Base-by-base conservation (phyloP, 495 filamentous ascomycete genomes). In the Tricharina praecox region DNA sequence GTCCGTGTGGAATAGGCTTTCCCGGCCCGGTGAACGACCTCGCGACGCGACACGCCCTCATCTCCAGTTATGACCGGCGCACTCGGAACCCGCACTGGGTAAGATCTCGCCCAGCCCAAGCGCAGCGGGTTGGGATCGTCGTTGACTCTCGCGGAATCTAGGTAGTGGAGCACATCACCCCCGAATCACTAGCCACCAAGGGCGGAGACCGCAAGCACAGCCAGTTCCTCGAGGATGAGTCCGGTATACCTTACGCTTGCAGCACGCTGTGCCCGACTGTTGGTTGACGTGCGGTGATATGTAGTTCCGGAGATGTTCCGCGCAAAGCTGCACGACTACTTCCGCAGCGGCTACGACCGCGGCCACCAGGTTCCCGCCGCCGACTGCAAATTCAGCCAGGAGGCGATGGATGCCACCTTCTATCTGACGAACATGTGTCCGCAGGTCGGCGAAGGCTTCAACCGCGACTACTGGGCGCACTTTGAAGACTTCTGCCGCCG, bases 151-250 rank as follows among this genome's bases (percentile, higher is more conserved):
- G n/a, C n/a, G n/a, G n/a, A n/a, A n/a, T n/a, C n/a, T 93, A 87
- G 88, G 90, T 95, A 5, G 86, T 78, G 45, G 90, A 97, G 67
- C 90, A 97, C 70, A 93, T 97, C 65, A 97, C 90, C 0, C 78
- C 85, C n/a, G 70, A 72, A 20, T 95, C 88, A 0, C 73, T 97
- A 3, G 68, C 78, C 2, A 56, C 68, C 19, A 76, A 77, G 51
- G 73, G 81, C 54, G 90, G 75, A 47, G 85, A 97, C 69, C 77
- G 90, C 56, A 79, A 81, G 62, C 72, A 90, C 70, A 82, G 76
- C 58, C 64, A 67, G 41, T 97, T 97, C 64, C 63, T 75, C 49
- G 90, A 97, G 63, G 90, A 97, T 66, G 37, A 25, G 10, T 9
- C 37, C 15, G 33, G 53, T 55, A 55, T 8, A n/a, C n/a, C n/a